Conservation (phyloP, 345 rosid genomes). For the Eucalyptus pauciflora region DNA sequence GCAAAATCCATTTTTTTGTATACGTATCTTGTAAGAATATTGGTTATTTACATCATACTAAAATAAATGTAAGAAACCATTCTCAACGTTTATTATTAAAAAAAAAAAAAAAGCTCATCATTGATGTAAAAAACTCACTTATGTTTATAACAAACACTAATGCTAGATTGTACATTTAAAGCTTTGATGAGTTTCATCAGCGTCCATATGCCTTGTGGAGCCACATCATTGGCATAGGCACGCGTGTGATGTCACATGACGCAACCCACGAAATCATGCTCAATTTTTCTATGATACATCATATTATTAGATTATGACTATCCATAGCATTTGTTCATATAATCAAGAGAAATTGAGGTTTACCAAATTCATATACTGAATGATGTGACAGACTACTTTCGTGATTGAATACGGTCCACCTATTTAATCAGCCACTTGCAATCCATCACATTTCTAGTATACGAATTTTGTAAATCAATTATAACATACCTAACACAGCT, state of each 20-base stretch:
- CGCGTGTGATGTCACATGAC: neutral
- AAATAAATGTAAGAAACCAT: neutral
- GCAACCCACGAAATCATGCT: neutral
- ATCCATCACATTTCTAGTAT: neutral
- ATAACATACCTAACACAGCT: neutral
- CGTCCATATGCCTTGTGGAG: neutral
- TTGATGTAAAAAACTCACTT: neutral
- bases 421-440: neutral
- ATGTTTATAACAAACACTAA: neutral
- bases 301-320: neutral
- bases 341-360: neutral
- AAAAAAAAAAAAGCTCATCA: neutral
- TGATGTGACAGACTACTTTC: neutral
- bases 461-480: neutral
- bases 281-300: neutral
- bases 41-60: neutral
- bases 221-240: neutral
- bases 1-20: neutral
- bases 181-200: neutral
- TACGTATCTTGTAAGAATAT: neutral
- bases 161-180: neutral
- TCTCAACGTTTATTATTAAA: neutral
- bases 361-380: neutral
- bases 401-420: rapidly evolving
- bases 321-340: neutral